phyloP scores from a whole-genome alignment of 345 rosid genomes.

The Psidium guajava region DNA sequence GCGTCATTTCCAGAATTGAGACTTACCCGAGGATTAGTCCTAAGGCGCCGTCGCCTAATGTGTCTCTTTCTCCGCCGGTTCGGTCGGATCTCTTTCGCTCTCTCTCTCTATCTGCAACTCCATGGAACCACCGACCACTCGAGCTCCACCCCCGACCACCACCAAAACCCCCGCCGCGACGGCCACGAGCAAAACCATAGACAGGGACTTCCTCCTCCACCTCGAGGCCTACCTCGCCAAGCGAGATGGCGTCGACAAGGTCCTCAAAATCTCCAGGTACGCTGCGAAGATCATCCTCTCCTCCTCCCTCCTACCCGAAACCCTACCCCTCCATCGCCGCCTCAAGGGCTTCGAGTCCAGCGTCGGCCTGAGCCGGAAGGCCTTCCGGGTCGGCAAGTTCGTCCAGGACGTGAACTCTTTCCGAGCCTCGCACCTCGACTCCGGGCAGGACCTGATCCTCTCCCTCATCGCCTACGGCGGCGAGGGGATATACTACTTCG shows the following conservation, averaged over 20 bases:
- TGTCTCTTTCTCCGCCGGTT: background rate
- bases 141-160: background rate
- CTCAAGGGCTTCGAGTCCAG: constrained; percentile 85
- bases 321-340: constrained; percentile 19
- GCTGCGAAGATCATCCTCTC: constrained; percentile 73
- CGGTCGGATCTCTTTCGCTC: background rate
- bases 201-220: constrained; percentile 50
- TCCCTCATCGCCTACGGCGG: constrained; percentile 63
- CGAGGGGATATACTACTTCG: constrained; percentile 73
- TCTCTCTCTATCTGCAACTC: background rate
- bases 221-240: constrained; percentile 70
- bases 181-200: constrained; percentile 6
- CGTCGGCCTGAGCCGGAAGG: constrained; percentile 94
- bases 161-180: background rate
- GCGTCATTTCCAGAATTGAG: background rate
- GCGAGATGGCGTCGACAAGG: constrained; percentile 90
- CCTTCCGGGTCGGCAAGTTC: constrained; percentile 89
- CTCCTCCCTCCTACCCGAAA: constrained; percentile 45
- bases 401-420: constrained; percentile 75
- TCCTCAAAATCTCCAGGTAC: constrained; percentile 81
- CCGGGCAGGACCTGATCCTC: constrained; percentile 30
- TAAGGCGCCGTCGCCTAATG: background rate
- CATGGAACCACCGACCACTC: background rate
- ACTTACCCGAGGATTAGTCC: background rate
- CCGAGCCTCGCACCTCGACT: constrained; percentile 34